Evolutionary conservation across 176 grass and related monocot species (phyloP), one percentile per base, ranked within the genome.

Genomic region (Elaeis guineensis): DNA sequence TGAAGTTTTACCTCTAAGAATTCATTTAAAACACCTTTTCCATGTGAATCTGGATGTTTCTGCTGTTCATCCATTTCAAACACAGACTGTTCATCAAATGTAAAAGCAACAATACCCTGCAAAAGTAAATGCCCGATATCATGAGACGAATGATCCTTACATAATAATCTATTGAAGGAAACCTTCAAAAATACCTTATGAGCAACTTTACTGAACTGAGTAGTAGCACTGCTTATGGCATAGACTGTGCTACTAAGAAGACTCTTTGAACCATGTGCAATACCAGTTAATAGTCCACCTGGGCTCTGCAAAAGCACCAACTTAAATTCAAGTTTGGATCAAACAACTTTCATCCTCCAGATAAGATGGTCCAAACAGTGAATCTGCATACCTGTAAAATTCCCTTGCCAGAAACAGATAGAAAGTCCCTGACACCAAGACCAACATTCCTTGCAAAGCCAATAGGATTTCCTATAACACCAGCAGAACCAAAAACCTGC

Each of bases 391-490:
- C 92, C 87, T 96, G 83, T 69, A 90, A 62, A 77, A 87, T 75
- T 44, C 83, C 92, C 77, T 84, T 90, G 21, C 80, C 84, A 52
- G 87, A 87, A 74, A 83, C 80, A 65, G 90, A 96, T 72, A 96
- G 67, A 61, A 96, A 90, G 58, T 96, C 92, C 62, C 81, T 87
- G 39, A 96, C 51, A 77, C 92, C 92, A 82, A 87, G 81, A n/a
- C 87, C 87, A 85, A 91, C 87, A 80, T 91, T 97, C 69, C 92
- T 85, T 76, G 92, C 92, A 57, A 96, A 96, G 80, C 92, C 92
- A 78, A 96, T 87, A 50, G 92, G 92, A 72, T 90, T 90, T 72
- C 92, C 92, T 82, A 91, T 88, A 79, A 97, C 81, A 21, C 92
- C 92, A 75, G 87, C 92, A 61, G 92, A 97, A 57, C 92, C 87